These are phyloP conservation scores for Macrophomina pseudophaseolina DNA, from an alignment of 2,329 filamentous ascomycete species.

Conservation along the genomic window DNA sequence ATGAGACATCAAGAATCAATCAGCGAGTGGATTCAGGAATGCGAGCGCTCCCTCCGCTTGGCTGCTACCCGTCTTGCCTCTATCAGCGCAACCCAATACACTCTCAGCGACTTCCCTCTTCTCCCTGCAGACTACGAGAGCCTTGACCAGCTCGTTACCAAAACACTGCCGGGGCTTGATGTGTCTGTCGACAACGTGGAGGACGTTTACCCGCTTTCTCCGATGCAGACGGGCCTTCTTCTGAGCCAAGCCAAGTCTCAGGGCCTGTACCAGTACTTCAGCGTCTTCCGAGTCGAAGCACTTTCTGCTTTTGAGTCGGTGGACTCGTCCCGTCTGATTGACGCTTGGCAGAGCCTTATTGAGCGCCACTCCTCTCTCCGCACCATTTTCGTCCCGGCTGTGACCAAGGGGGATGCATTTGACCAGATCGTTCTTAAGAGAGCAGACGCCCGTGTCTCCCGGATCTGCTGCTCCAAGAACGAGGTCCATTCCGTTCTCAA, in stretches of 20 bases:
- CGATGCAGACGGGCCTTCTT: constrained; percentile 24
- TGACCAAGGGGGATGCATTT: constrained; percentile 38
- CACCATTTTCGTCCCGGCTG: constrained; percentile 42
- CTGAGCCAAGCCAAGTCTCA: constrained; percentile 14
- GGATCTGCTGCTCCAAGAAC: constrained; percentile 24
- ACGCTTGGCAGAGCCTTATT: constrained; percentile 44
- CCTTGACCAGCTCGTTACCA: neutral
- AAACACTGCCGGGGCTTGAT: constrained; percentile 1
- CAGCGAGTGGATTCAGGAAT: constrained; percentile 50
- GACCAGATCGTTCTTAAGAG: constrained; percentile 37
- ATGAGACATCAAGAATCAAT: constrained; percentile 55
- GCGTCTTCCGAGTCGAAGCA: constrained; percentile 3
- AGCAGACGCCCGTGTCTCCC: constrained; percentile 15
- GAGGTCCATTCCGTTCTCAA: constrained; percentile 26
- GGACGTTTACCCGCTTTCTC: constrained; percentile 23
- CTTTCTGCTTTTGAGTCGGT: constrained; percentile 23
- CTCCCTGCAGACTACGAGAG: neutral
- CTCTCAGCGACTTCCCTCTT: constrained; percentile 12
- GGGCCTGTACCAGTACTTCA: constrained; percentile 8
- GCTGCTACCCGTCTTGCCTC: constrained; percentile 34
- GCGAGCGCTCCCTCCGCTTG: constrained; percentile 40
- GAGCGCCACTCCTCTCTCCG: constrained; percentile 40
- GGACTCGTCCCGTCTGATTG: constrained; percentile 37
- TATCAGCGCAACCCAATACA: neutral
- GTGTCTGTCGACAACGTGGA: constrained; percentile 32